Evolutionary conservation across 2,329 filamentous ascomycete species (phyloP).

Genomic region (Alternaria angustiovoidea): DNA sequence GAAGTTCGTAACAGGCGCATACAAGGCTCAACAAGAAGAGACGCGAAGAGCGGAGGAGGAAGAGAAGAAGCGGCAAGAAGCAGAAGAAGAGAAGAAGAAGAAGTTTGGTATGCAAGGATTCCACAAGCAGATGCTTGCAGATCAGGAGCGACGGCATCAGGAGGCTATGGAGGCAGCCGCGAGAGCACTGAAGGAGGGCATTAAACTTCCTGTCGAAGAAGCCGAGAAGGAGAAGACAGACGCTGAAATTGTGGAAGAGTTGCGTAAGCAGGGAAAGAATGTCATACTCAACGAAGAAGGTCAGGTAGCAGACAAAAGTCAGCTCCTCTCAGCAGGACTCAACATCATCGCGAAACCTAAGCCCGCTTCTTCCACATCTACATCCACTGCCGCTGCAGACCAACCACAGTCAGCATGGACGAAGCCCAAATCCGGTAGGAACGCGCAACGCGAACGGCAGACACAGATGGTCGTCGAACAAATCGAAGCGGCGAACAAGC

Average conservation of each 20-base stretch:
- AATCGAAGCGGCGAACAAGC: constrained; percentile 75
- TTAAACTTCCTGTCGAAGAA: constrained; percentile 48
- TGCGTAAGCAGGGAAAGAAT: constrained; percentile 69
- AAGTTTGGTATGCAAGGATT: constrained; percentile 79
- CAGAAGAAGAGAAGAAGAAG: constrained; percentile 70
- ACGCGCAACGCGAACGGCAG: constrained; percentile 77
- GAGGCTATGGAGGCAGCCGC: constrained; percentile 73
- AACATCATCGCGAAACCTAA: constrained; percentile 74
- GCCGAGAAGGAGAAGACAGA: constrained; percentile 55
- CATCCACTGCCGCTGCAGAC: constrained; percentile 18
- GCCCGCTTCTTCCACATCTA: constrained; percentile 41
- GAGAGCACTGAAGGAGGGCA: constrained; percentile 48
- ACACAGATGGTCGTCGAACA: constrained; percentile 81
- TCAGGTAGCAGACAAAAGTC: constrained; percentile 83
- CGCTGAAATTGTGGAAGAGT: constrained; percentile 70
- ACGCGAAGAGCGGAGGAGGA: constrained; percentile 74
- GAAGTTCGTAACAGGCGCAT: constrained; percentile 84
- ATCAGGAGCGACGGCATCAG: constrained; percentile 73
- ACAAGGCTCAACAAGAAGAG: constrained; percentile 82
- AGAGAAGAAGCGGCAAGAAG: constrained; percentile 71
- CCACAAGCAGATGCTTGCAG: constrained; percentile 76
- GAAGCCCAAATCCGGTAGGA: constrained; percentile 56
- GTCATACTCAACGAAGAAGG: constrained; percentile 83
- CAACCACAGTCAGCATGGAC: constrained; percentile 10
- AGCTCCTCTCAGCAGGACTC: constrained; percentile 77